A percentile compares a stretch with the other conserved stretches of the same genome.
phyloP scores from a whole-genome alignment of 768 basidiomycete species.

The Boletus coccyginus region DNA sequence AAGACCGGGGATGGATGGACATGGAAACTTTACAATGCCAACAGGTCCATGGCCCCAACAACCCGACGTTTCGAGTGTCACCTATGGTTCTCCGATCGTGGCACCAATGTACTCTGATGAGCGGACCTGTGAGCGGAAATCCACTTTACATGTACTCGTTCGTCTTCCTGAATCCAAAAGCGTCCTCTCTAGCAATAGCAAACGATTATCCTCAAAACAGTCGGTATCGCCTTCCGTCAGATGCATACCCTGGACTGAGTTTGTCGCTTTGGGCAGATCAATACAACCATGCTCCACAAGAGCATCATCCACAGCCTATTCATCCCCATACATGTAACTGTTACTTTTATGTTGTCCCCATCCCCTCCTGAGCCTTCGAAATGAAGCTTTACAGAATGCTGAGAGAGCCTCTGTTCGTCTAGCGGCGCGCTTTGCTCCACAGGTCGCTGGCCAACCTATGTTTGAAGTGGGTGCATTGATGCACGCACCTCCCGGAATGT shows the following conservation, averaged over 20 bases:
- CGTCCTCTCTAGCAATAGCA: slow-evolving; percentile 36
- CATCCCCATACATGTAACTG: slow-evolving; percentile 33
- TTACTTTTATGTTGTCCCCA: slow-evolving; percentile 20
- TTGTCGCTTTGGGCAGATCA: slow-evolving; percentile 23
- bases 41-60: slow-evolving; percentile 33
- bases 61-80: slow-evolving; percentile 31
- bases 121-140: slow-evolving; percentile 45
- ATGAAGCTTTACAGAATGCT: slow-evolving; percentile 48
- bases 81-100: slow-evolving; percentile 45
- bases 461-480: slow-evolving; percentile 35
- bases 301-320: slow-evolving; percentile 31
- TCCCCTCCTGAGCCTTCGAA: slow-evolving; percentile 20
- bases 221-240: slow-evolving; percentile 32
- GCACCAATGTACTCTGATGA: slow-evolving; percentile 56
- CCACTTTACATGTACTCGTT: slow-evolving; percentile 7
- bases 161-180: slow-evolving; percentile 18
- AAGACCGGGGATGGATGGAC: slow-evolving; percentile 32
- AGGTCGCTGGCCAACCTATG: slow-evolving; percentile 29
- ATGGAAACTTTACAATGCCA: slow-evolving; percentile 29
- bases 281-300: slow-evolving; percentile 32
- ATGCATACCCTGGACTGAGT: slow-evolving; percentile 17
- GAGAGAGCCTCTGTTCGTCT: slow-evolving; percentile 60
- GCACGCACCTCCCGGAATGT: slow-evolving; percentile 26
- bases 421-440: slow-evolving; percentile 46
- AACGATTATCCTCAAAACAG: slow-evolving; percentile 42